These are phyloP conservation scores for Asparagopsis taxiformis DNA, from an alignment of 31 red algal genomes.

Conservation along the genomic window DNA sequence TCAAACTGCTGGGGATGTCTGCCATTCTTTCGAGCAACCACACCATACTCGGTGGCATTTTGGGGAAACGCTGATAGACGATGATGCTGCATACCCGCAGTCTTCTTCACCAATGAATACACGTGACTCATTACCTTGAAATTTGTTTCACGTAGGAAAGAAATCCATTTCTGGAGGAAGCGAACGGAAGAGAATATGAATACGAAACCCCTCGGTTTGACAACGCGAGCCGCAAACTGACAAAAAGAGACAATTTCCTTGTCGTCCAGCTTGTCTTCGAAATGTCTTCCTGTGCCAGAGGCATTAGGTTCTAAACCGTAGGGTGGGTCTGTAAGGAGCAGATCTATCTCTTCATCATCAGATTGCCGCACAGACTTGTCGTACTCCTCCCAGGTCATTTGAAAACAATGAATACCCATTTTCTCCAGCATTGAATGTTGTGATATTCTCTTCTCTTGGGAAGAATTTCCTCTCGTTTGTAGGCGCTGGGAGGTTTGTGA, in stretches of 20 bases:
- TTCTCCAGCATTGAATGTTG: too few relatives aligned
- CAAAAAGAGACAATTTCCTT: too few relatives aligned
- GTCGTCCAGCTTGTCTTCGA: too few relatives aligned
- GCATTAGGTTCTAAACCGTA: neutral
- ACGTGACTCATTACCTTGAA: neutral
- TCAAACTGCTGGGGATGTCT: neutral
- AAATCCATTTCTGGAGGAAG: neutral
- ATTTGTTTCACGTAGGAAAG: neutral
- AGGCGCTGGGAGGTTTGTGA: too few relatives aligned
- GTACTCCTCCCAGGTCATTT: constrained; percentile 8
- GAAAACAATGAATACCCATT: constrained; percentile 1
- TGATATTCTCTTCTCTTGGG: too few relatives aligned
- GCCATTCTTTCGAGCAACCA: neutral
- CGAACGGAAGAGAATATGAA: neutral
- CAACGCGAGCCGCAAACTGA: neutral
- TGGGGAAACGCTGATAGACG: neutral
- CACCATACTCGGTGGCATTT: neutral
- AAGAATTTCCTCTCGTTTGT: too few relatives aligned
- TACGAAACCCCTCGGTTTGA: neutral
- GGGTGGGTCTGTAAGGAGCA: constrained; percentile 6
- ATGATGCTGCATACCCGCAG: neutral
- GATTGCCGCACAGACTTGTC: neutral
- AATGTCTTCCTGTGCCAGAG: neutral
- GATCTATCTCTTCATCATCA: neutral
- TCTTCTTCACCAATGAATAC: neutral